phyloP scores from a whole-genome alignment of 148 eudicot species.

The Camellia japonica region DNA sequence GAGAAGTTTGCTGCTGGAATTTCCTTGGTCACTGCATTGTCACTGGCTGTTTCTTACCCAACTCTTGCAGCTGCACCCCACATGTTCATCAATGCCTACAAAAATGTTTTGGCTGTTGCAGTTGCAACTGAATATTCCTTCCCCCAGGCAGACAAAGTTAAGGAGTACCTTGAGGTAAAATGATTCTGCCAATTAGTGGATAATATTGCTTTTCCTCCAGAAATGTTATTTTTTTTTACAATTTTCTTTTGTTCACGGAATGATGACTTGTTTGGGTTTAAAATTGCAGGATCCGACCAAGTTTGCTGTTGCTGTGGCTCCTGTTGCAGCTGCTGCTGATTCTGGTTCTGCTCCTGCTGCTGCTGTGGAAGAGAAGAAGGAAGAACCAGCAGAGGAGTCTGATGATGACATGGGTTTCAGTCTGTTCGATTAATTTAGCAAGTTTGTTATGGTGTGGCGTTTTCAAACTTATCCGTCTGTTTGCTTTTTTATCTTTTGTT shows the following conservation, averaged over 20 bases:
- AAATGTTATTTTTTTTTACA: neutral
- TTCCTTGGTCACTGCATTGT: slow-evolving; percentile 30
- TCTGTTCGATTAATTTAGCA: slow-evolving; percentile 26
- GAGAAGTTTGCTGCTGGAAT: slow-evolving; percentile 42
- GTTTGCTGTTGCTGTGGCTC: slow-evolving; percentile 39
- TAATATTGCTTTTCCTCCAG: neutral
- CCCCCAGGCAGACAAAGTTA: slow-evolving; percentile 46
- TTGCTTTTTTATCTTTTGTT: neutral
- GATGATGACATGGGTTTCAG: slow-evolving; percentile 42
- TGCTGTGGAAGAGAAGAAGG: slow-evolving; percentile 32
- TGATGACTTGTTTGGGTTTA: neutral
- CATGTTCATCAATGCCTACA: slow-evolving; percentile 50
- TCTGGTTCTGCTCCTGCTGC: slow-evolving; percentile 22
- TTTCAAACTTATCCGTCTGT: neutral
- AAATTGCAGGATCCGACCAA: slow-evolving; percentile 42
- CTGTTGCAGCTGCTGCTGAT: slow-evolving; percentile 21
- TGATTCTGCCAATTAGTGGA: neutral
- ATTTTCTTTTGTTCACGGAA: neutral
- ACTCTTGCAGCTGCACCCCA: slow-evolving; percentile 50
- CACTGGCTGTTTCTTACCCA: slow-evolving; percentile 43
- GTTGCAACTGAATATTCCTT: slow-evolving; percentile 42
- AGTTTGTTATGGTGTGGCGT: neutral
- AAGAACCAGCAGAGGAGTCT: slow-evolving; percentile 40
- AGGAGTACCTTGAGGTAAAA: slow-evolving; percentile 39
- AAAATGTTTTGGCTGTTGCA: slow-evolving; percentile 44